Evolutionary conservation across 257 asterid species (phyloP).

Genomic region (Nicotiana otophora): DNA sequence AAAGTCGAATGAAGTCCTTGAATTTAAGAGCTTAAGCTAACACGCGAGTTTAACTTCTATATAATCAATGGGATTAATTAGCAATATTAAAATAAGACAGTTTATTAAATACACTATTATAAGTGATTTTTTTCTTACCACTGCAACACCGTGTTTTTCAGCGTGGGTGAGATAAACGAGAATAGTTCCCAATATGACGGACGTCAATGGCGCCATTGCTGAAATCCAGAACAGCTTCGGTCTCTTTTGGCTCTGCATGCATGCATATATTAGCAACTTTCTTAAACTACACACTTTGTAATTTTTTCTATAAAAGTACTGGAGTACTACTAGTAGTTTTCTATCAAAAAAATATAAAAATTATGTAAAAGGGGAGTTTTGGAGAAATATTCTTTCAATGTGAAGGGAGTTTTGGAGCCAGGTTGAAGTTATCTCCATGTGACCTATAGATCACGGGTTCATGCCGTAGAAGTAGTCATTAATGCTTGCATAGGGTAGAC

Average conservation of each 20-base stretch:
- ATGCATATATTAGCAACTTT: background rate
- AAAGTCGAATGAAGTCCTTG: too few species aligned
- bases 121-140: slow-evolving; percentile 37
- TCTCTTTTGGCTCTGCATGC: slow-evolving; percentile 72
- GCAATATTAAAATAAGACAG: background rate
- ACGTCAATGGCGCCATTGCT: slow-evolving; percentile 85
- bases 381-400: too few species aligned
- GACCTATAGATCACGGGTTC: too few species aligned
- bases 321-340: background rate
- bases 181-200: slow-evolving; percentile 71
- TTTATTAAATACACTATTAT: background rate
- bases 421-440: too few species aligned
- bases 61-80: too few species aligned
- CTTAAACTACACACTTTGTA: background rate
- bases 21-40: background rate
- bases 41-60: too few species aligned
- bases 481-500: too few species aligned
- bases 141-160: slow-evolving; percentile 85
- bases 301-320: background rate
- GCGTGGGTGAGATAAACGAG: slow-evolving; percentile 85
- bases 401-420: too few species aligned
- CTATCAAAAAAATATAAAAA: background rate
- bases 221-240: slow-evolving; percentile 85
- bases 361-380: too few species aligned
- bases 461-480: too few species aligned